Evolutionary conservation across 345 rosid species (phyloP).

Genomic region (Rhodamnia argentea): DNA sequence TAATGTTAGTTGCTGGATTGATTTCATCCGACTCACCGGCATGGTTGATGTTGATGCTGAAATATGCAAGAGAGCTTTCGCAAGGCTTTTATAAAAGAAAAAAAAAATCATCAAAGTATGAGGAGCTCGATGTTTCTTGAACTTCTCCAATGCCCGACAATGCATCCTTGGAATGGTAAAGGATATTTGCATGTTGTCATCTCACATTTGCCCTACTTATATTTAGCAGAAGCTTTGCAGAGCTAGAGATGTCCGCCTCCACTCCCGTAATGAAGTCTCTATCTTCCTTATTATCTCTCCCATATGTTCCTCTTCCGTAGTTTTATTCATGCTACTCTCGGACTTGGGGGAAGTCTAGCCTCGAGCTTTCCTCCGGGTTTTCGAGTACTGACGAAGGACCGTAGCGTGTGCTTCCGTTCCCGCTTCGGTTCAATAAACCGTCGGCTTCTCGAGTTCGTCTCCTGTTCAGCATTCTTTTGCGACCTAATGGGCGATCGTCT

Average conservation of each 20-base stretch:
- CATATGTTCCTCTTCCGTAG: not conserved
- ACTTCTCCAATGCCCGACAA: not conserved
- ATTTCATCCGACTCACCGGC: not conserved
- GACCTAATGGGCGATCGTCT: too few relatives aligned
- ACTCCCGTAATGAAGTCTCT: not conserved
- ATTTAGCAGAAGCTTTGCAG: too few relatives aligned
- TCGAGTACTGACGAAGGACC: slow-evolving; percentile 12
- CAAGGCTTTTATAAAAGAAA: not conserved
- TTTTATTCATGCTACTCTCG: not conserved
- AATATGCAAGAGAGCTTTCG: not conserved
- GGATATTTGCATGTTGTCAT: not conserved
- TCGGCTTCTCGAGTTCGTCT: slow-evolving; percentile 58
- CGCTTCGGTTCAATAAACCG: slow-evolving; percentile 80
- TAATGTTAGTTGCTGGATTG: not conserved
- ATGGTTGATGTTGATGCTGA: not conserved
- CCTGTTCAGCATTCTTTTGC: too few relatives aligned
- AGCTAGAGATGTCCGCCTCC: too few relatives aligned
- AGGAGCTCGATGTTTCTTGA: not conserved
- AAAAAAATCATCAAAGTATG: not conserved
- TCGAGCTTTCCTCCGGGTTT: too few relatives aligned
- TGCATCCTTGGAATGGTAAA: not conserved
- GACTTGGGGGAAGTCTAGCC: too few relatives aligned
- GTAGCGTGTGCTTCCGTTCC: slow-evolving; percentile 51
- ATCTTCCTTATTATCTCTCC: not conserved
- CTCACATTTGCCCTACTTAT: not conserved